Evolutionary conservation across 192 early-diverging fungal species (phyloP).

Genomic region (Endogone sp.): DNA sequence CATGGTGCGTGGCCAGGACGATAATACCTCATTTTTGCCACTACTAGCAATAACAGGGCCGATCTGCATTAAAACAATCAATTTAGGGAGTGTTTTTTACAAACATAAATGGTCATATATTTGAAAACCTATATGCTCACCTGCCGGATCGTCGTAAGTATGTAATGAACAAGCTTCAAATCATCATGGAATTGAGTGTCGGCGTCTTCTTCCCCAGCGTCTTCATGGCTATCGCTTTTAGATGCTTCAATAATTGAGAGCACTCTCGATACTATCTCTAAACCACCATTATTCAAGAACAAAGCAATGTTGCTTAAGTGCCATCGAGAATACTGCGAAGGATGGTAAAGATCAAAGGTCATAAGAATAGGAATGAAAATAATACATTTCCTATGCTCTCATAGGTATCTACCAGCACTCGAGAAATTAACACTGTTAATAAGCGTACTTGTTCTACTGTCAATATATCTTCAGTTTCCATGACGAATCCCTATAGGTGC

Average conservation of each 20-base stretch:
- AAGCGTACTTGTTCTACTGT: too few relatives aligned
- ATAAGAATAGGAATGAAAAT: too few relatives aligned
- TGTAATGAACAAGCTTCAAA: background rate
- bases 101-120: background rate
- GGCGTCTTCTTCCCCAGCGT: background rate
- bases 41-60: background rate
- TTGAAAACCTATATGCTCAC: background rate
- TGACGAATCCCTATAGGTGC: too few relatives aligned
- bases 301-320: background rate
- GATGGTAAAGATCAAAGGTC: too few relatives aligned
- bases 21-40: conserved; percentile 15
- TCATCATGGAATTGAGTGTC: background rate
- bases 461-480: too few relatives aligned
- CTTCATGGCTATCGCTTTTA: background rate
- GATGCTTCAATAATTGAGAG: background rate
- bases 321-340: background rate
- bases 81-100: background rate
- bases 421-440: too few relatives aligned
- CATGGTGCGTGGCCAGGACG: conserved; percentile 15
- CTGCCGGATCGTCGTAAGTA: background rate
- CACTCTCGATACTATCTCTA: background rate
- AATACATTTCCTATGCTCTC: too few relatives aligned
- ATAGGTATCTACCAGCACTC: too few relatives aligned
- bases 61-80: too few relatives aligned
- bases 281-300: background rate